phyloP scores from a whole-genome alignment of 306 rosid genomes.

The Cercis canadensis region DNA sequence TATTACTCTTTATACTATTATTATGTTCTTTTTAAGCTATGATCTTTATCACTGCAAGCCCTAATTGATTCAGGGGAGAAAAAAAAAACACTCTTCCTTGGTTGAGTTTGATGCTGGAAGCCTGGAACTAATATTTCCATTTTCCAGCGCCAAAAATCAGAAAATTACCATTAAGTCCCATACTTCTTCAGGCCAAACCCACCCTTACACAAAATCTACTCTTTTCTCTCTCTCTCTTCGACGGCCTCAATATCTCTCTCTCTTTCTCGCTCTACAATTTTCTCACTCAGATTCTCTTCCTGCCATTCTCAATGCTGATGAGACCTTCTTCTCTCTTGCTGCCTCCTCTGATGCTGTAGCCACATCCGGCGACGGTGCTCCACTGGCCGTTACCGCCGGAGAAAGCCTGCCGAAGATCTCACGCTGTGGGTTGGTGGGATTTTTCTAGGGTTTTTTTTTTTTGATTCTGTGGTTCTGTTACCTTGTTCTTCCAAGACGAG shows the following conservation, averaged over 20 bases:
- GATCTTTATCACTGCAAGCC: too few species aligned
- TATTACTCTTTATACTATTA: too few species aligned
- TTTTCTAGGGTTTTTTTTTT: slow-evolving; percentile 60
- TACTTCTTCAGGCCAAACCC: slow-evolving; percentile 38
- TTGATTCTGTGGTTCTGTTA: slow-evolving; percentile 4
- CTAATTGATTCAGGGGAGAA: too few species aligned
- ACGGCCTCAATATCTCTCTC: slow-evolving; percentile 56
- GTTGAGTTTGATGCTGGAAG: too few species aligned
- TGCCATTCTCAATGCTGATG: slow-evolving; percentile 50
- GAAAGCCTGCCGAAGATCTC: slow-evolving; percentile 33
- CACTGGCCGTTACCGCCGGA: slow-evolving; percentile 32
- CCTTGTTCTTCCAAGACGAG: slow-evolving; percentile 34
- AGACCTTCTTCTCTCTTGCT: slow-evolving; percentile 14
- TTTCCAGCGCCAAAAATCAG: neutral
- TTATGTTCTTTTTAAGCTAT: too few species aligned
- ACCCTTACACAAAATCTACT: slow-evolving; percentile 51
- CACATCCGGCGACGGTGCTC: slow-evolving; percentile 53
- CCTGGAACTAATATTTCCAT: neutral
- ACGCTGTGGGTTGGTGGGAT: slow-evolving; percentile 50
- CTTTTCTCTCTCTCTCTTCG: slow-evolving; percentile 39
- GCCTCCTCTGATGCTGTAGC: slow-evolving; percentile 50
- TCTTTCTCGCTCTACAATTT: slow-evolving; percentile 27
- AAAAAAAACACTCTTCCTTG: too few species aligned
- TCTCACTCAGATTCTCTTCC: slow-evolving; percentile 36
- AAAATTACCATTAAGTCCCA: slow-evolving; percentile 53